Percentiles rank a stretch among this genome's conserved stretches.
phyloP scores from a whole-genome alignment of 2,329 filamentous ascomycete genomes.

The Claviceps spartinae region DNA sequence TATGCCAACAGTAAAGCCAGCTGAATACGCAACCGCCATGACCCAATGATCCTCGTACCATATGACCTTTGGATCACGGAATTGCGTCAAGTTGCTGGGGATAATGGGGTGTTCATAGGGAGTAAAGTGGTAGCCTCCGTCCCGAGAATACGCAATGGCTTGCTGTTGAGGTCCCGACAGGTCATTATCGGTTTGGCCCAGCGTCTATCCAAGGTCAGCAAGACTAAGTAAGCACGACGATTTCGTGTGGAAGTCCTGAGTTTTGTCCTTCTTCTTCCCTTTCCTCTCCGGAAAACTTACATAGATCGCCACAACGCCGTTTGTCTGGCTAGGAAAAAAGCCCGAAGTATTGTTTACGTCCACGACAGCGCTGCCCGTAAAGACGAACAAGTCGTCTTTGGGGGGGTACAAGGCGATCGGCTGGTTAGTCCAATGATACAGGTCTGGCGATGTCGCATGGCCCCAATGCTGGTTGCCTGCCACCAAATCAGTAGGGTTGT shows the following conservation, averaged over 20 bases:
- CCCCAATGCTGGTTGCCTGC: slow-evolving; percentile 54
- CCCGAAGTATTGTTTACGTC: slow-evolving; percentile 50
- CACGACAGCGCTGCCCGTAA: slow-evolving; percentile 42
- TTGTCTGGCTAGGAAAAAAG: too few relatives aligned
- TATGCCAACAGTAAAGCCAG: slow-evolving; percentile 43
- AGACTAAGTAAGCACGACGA: too few relatives aligned
- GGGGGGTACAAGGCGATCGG: slow-evolving; percentile 44
- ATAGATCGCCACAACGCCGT: too few relatives aligned
- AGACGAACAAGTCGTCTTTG: slow-evolving; percentile 30
- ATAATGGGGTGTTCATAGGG: slow-evolving; percentile 46
- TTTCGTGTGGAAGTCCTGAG: not conserved
- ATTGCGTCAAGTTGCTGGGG: slow-evolving; percentile 36
- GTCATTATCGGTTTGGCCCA: slow-evolving; percentile 5
- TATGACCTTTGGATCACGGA: slow-evolving; percentile 53
- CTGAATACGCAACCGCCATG: slow-evolving; percentile 35
- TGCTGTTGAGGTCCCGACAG: slow-evolving; percentile 31
- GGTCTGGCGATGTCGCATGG: slow-evolving; percentile 41
- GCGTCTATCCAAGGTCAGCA: slow-evolving; percentile 10
- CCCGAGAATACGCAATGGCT: slow-evolving; percentile 30
- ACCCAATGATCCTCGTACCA: slow-evolving; percentile 25
- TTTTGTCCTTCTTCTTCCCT: too few relatives aligned
- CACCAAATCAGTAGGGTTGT: slow-evolving; percentile 26
- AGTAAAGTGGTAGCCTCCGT: too few relatives aligned
- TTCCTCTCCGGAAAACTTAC: slow-evolving; percentile 17
- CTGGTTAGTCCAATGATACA: slow-evolving; percentile 30